Conservation (phyloP, 108 stramenopile genomes). For the Cyclotella cryptica region DNA sequence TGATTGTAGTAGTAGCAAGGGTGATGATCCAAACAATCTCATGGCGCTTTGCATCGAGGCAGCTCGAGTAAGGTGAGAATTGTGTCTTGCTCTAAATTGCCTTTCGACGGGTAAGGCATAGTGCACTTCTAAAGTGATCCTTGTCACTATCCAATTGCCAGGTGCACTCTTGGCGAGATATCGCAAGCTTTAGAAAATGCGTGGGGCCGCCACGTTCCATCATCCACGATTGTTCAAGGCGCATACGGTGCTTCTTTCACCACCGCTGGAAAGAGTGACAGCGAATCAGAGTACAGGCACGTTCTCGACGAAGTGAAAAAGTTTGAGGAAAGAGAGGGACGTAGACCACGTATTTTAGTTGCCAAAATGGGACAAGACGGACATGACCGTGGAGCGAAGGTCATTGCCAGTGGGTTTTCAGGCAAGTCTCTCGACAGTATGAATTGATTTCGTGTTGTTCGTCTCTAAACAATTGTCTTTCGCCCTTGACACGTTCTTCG, state of each 20-base stretch:
- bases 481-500: not conserved
- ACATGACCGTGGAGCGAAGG: slow-evolving; percentile 98
- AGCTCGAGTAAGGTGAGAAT: slow-evolving; percentile 65
- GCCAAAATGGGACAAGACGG: slow-evolving; percentile 99
- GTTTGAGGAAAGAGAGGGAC: slow-evolving; percentile 91
- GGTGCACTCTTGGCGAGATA: slow-evolving; percentile 97
- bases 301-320: slow-evolving; percentile 83
- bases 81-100: not conserved
- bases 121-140: not conserved
- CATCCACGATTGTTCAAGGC: slow-evolving; percentile 92
- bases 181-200: slow-evolving; percentile 93
- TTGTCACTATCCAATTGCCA: not conserved
- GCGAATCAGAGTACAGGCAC: slow-evolving; percentile 76
- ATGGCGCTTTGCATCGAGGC: slow-evolving; percentile 93
- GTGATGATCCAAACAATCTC: slow-evolving; percentile 89
- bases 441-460: not conserved
- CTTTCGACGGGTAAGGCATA: not conserved
- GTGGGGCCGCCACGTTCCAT: slow-evolving; percentile 95
- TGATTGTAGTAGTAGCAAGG: slow-evolving; percentile 72
- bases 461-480: not conserved
- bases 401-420: slow-evolving; percentile 96
- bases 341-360: slow-evolving; percentile 96
- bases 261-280: slow-evolving; percentile 26
- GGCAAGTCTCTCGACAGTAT: not conserved
- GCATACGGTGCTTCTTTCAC: slow-evolving; percentile 89